Conservation (phyloP, 1,284 basidiomycete genomes). For the Malassezia vespertilionis region DNA sequence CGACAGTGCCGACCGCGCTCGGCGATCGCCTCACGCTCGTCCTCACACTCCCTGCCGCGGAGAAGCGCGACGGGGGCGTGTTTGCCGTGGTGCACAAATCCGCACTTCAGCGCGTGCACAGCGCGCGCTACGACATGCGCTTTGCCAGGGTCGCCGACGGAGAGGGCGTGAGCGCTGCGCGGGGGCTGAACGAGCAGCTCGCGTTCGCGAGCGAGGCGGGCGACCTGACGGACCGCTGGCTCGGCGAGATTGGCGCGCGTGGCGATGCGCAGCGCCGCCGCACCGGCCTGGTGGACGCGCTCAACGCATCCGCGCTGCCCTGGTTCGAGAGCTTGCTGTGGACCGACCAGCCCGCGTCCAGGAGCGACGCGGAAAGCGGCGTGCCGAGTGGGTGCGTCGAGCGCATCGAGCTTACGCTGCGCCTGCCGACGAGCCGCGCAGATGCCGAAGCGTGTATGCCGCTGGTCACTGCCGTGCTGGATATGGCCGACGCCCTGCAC, state of each 20-base stretch:
- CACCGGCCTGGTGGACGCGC: slow-evolving; percentile 29
- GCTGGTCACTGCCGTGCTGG: slow-evolving; percentile 32
- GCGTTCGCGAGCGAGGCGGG: slow-evolving; percentile 37
- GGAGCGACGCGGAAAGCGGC: slow-evolving; percentile 19
- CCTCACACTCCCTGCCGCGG: slow-evolving; percentile 27
- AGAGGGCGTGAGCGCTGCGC: slow-evolving; percentile 23
- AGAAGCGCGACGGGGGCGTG: slow-evolving; percentile 28
- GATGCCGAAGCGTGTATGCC: slow-evolving; percentile 21
- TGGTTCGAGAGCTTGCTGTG: slow-evolving; percentile 37
- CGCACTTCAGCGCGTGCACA: slow-evolving; percentile 25
- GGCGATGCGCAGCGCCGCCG: slow-evolving; percentile 32
- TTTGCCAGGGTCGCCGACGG: slow-evolving; percentile 36
- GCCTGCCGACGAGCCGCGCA: slow-evolving; percentile 21
- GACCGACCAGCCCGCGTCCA: slow-evolving; percentile 32
- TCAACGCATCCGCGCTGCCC: slow-evolving; percentile 24
- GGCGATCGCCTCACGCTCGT: slow-evolving; percentile 31
- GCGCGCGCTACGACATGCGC: slow-evolving; percentile 35
- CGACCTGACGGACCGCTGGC: slow-evolving; percentile 37
- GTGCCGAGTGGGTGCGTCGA: slow-evolving; percentile 23
- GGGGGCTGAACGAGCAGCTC: slow-evolving; percentile 32
- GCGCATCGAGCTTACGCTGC: slow-evolving; percentile 32
- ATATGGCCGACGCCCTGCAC: slow-evolving; percentile 37
- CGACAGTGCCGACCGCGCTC: slow-evolving; percentile 19
- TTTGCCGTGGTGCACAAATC: slow-evolving; percentile 42
- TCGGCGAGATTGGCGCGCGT: slow-evolving; percentile 36